Conservation (phyloP, 1,284 basidiomycete species). For the Tilletia horrida region DNA sequence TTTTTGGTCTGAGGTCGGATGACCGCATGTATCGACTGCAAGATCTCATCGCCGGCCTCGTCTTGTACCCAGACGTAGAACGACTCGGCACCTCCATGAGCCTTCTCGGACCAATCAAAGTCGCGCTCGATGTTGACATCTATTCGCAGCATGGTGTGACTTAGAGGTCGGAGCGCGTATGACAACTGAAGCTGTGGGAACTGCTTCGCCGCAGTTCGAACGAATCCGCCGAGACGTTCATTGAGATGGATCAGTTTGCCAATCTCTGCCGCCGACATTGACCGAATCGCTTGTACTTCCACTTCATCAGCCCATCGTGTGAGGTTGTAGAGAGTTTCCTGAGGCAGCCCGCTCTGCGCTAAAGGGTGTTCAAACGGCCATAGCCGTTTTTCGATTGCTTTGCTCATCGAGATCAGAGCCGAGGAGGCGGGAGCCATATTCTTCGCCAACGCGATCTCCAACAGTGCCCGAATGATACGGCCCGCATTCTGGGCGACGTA, state of each 20-base stretch:
- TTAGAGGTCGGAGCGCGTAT: conserved; percentile 69
- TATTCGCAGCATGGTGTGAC: conserved; percentile 77
- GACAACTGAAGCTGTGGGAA: conserved; percentile 75
- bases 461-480: conserved; percentile 84
- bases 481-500: conserved; percentile 80
- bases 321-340: conserved; percentile 70
- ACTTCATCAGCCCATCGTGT: conserved; percentile 80
- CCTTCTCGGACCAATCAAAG: conserved; percentile 80
- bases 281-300: conserved; percentile 71
- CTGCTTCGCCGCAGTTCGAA: conserved; percentile 75
- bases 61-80: conserved; percentile 98
- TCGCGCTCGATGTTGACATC: conserved; percentile 65
- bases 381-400: conserved; percentile 67
- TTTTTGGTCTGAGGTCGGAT: conserved; percentile 65
- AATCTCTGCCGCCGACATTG: conserved; percentile 71
- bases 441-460: conserved; percentile 87
- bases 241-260: conserved; percentile 84
- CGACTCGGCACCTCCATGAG: conserved; percentile 75
- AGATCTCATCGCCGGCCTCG: conserved; percentile 70
- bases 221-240: conserved; percentile 74
- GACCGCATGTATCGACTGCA: conserved; percentile 65
- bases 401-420: conserved; percentile 85
- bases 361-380: conserved; percentile 97
- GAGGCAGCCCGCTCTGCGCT: conserved; percentile 64
- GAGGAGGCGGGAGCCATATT: conserved; percentile 82